Base-by-base conservation (phyloP, 1,139 yeast genomes). In the Saccharomyces hybrid region DNA sequence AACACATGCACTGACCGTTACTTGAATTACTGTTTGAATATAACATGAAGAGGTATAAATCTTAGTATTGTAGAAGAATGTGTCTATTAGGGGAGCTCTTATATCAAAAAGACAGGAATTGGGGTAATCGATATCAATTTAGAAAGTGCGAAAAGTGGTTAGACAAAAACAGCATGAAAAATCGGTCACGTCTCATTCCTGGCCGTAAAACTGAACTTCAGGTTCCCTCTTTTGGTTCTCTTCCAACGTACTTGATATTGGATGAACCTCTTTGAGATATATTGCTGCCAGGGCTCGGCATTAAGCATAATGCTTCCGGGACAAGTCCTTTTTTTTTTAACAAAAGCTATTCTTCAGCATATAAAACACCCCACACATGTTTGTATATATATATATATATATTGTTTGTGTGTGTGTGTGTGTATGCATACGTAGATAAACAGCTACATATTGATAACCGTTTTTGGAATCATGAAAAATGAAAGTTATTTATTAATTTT, bases 401-500 rank as follows among this genome's bases (percentile, higher is more conserved):
- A 8, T 7, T n/a, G n/a, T n/a, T n/a, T n/a, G n/a, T 5, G n/a
- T 16, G 11, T 5, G 2, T 34, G 9, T 14, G 2, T 38, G 5
- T 38, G 4, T 11, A 38, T 38, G 2, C n/a, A 16, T 38, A 47
- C 23, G 0, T 47, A 31, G 8, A 14, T 13, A 27, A 47, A 20
- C 23, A 20, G 23, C 23, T 20, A 20, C 23, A 20, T 20, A 20
- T 20, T 20, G 23, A 20, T 20, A 20, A 20, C 1, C 23, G 23
- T 1, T 20, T 20, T 20, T 20, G 23, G 23, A 0, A 20, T 20
- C 23, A 20, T 20, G 23, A 20, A 20, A 20, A 20, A 20, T 20
- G 1, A 20, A 20, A 20, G 23, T 1, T 20, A 20, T 20, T 20
- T 20, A 20, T 20, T 58, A 64, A 55, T 75, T 74, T 56, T 75